A percentile compares a stretch with the other conserved stretches of the same genome.
Conservation (phyloP, 2,329 filamentous ascomycete genomes). For the Beauveria scarabaeidicola region DNA sequence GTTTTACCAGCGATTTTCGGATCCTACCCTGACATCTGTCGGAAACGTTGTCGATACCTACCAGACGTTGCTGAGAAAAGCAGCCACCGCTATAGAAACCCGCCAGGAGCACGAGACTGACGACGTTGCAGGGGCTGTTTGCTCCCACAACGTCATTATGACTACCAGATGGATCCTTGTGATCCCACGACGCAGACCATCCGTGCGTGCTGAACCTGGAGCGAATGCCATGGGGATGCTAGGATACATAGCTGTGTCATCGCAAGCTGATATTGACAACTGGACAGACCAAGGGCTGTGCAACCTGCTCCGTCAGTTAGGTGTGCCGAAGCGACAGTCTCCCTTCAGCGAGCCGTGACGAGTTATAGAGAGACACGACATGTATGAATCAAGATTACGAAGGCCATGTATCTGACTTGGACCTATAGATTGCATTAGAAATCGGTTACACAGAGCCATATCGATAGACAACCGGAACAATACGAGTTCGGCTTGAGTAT, state of each 20-base stretch:
- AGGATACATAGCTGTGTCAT: conserved; percentile 20
- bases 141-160: conserved; percentile 38
- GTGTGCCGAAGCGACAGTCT: neutral
- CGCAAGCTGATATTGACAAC: conserved; percentile 7
- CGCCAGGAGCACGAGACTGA: conserved; percentile 4
- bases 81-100: neutral
- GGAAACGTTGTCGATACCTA: conserved; percentile 19
- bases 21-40: neutral
- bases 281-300: conserved; percentile 2
- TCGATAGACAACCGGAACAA: too few relatives aligned
- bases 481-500: neutral
- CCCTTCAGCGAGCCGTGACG: neutral
- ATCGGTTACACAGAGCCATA: neutral
- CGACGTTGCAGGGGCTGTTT: conserved; percentile 9
- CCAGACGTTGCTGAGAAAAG: conserved; percentile 15
- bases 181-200: conserved; percentile 31
- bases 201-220: conserved; percentile 25
- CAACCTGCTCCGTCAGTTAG: neutral
- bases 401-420: too few relatives aligned
- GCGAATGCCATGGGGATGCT: conserved; percentile 40
- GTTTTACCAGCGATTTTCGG: conserved; percentile 19
- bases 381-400: too few relatives aligned
- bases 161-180: conserved; percentile 37
- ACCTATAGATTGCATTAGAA: neutral
- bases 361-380: neutral